Conservation (phyloP, 139 green algal species). For the Coelastrella sp. region DNA sequence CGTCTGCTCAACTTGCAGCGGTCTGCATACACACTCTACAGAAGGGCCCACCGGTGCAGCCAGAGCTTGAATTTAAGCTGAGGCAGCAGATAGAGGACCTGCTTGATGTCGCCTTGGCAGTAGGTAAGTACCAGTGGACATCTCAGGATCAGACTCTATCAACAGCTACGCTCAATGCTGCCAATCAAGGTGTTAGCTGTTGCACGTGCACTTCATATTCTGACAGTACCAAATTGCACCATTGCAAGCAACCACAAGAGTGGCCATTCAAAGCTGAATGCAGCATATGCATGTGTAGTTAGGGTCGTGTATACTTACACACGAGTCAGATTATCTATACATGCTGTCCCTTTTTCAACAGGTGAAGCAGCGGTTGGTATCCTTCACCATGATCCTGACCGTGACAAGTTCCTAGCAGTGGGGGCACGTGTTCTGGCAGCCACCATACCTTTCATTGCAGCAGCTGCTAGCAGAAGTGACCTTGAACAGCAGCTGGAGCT, state of each 20-base stretch:
- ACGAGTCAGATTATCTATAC: too few species aligned
- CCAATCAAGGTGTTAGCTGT: too few species aligned
- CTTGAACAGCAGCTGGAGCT: slow-evolving; percentile 3
- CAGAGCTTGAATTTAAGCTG: not conserved
- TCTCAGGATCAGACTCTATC: not conserved
- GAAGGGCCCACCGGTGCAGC: not conserved
- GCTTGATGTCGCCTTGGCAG: slow-evolving; percentile 18
- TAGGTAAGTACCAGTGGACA: slow-evolving; percentile 1
- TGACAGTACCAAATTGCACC: too few species aligned
- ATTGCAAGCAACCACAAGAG: too few species aligned
- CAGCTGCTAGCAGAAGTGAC: not conserved
- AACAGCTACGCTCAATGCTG: too few species aligned
- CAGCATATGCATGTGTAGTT: not conserved
- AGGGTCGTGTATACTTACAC: too few species aligned
- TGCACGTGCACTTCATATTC: too few species aligned
- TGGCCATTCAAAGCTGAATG: too few species aligned
- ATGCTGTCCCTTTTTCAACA: not conserved
- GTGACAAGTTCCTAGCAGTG: slow-evolving; percentile 23
- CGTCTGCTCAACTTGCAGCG: slow-evolving; percentile 16
- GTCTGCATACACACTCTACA: slow-evolving; percentile 35
- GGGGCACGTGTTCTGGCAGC: slow-evolving; percentile 16
- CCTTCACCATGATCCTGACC: not conserved
- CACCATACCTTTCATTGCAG: slow-evolving; percentile 31
- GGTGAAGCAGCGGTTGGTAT: slow-evolving; percentile 1
- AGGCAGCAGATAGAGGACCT: slow-evolving; percentile 19